phyloP scores from a whole-genome alignment of 2,329 filamentous ascomycete species.

The Colletotrichum sublineola region DNA sequence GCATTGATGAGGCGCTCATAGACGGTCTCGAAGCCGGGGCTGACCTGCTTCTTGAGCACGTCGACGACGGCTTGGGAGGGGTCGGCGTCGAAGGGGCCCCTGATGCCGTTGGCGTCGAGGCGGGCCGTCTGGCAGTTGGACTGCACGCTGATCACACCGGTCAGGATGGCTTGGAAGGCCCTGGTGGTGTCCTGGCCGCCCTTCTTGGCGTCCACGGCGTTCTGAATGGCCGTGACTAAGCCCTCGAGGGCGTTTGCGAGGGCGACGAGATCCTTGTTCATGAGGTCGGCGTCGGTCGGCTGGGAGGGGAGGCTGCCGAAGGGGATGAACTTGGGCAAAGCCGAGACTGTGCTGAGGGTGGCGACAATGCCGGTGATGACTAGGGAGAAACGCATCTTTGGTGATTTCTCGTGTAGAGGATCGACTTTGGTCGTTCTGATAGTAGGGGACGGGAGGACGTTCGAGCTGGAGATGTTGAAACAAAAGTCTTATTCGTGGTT shows the following conservation, averaged over 20 bases:
- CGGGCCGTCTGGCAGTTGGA: not conserved
- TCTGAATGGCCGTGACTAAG: not conserved
- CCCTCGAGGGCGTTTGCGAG: not conserved
- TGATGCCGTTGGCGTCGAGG: conserved; percentile 17
- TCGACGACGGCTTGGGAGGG: not conserved
- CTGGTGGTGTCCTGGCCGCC: not conserved
- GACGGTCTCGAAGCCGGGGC: not conserved
- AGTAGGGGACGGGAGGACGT: not conserved
- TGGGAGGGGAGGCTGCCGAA: conserved; percentile 17
- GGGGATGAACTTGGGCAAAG: not conserved
- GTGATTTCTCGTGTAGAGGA: no score
- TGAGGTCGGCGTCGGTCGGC: not conserved
- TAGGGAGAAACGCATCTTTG: conserved; percentile 3
- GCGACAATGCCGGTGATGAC: not conserved
- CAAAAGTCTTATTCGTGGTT: no score
- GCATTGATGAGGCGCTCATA: not conserved
- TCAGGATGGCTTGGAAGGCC: not conserved
- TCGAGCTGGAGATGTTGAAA: not conserved
- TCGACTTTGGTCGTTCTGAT: not conserved
- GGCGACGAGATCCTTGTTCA: not conserved
- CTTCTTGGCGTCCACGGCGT: not conserved
- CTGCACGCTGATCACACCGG: conserved; percentile 7
- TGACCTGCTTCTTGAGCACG: conserved; percentile 6
- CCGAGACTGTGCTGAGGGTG: not conserved
- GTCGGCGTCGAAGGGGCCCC: not conserved